Base-by-base conservation (phyloP, 139 green algal species). In the Chlamydomonas schloesseri region DNA sequence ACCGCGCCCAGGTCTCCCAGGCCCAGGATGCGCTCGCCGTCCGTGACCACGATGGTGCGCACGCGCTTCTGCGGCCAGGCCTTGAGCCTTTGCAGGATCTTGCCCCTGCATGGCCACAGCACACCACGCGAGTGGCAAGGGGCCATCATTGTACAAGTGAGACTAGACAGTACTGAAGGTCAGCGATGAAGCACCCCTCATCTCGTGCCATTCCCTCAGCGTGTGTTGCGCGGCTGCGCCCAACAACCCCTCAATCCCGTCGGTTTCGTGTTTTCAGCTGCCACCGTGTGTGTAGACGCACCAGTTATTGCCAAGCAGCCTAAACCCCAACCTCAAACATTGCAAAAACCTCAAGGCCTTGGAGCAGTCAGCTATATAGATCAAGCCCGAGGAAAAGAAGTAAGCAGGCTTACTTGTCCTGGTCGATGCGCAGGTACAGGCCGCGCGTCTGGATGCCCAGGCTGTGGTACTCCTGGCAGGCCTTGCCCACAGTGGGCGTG, bases 401-500 rank as follows among this genome's bases (percentile, higher is more conserved):
- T n/a, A n/a, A n/a, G n/a, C n/a, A n/a, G n/a, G n/a, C 29, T 21
- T 74, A 58, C 50, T 33, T 33, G 47, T 80, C 50, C 53, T 42
- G 10, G 14, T 24, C 21, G 17, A 34, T 14, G 58, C 46, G 84
- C 3, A 91, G 62, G 82, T 93, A 91, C 31, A 93, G 79, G 33
- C 89, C 83, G 10, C 53, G 62, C 15, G 89, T 87, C 26, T 83
- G 57, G 21, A 84, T 80, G 70, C 89, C 71, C 57, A 94, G 76
- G 8, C 50, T 75, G 73, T 88, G 88, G 71, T 93, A 97, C 28
- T 89, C 88, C 77, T 95, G 85, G 87, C 96, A 99, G 2, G 96
- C 97, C 60, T 67, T 93, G 3, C 97, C 97, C 13, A 99, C 97
- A 10, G 95, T 98, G 21, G 97, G 97, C 0, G 97, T 99, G 92